Evolutionary conservation across 768 basidiomycete species (phyloP), one percentile per base, ranked within the genome.

Genomic region (Tulasnella sp.): DNA sequence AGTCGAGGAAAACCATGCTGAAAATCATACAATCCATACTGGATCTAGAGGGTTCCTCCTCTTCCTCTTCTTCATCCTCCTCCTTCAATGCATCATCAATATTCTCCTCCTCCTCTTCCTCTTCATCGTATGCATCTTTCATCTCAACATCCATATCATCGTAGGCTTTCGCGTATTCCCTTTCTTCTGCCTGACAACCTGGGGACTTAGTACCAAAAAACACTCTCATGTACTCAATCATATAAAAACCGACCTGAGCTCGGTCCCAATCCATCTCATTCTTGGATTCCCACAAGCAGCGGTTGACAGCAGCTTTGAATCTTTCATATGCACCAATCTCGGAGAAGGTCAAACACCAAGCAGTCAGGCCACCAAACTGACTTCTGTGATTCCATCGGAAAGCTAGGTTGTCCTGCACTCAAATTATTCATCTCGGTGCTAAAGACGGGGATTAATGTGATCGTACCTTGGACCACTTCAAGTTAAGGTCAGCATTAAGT

Each of bases 321-420:
- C 58, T 62, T 16, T 69, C 63, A 59, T 81, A 92, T 9, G 69
- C 70, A 20, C 78, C 77, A 47, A 69, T 58, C 13, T 67, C 64
- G 3, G 61, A 57, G 60, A 95, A 91, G 52, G 78, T 72, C 55
- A 96, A 72, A 20, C 87, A 78, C 89, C 91, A 98, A 48, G 88
- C 85, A 58, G 72, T 76, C 56, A 77, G 73, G 20, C 65, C 65
- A 25, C 72, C 71, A 27, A 69, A 65, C n/a, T 71, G 72, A 34
- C 70, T 70, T 35, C 74, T 62, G 62, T 88, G 72, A 57, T 91
- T 93, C 86, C 95, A 98, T 27, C 91, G 92, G 59, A 96, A 72
- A 3, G 91, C 84, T 41, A 60, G 58, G 42, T 65, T 61, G 28
- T 19, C 35, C 56, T 56, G 29, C 12, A 3, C 20, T 15, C 20